A percentile compares a stretch with the other conserved stretches of the same genome.
These are phyloP conservation scores for Neoscytalidium dimidiatum DNA, from an alignment of 2,329 filamentous ascomycete species.

Conservation along the genomic window DNA sequence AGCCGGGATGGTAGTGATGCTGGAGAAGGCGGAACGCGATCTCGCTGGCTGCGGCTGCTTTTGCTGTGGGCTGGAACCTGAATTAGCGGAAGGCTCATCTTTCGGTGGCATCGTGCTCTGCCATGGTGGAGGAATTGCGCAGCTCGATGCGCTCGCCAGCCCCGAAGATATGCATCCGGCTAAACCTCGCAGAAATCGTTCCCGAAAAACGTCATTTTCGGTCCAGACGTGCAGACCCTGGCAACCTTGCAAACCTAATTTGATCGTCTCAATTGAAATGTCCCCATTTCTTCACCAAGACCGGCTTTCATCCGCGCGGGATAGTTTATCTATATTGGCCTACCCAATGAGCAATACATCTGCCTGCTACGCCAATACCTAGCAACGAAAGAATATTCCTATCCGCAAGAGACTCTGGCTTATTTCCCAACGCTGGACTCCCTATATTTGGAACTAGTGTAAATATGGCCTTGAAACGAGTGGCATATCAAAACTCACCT, in stretches of 20 bases:
- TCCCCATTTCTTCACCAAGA: neutral
- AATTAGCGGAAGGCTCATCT: conserved; percentile 1
- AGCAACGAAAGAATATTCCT: too few relatives aligned
- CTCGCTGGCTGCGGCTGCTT: neutral
- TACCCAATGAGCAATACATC: too few relatives aligned
- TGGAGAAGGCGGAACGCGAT: conserved; percentile 23
- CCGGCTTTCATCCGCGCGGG: too few relatives aligned
- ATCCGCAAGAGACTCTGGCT: too few relatives aligned
- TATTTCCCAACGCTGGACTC: too few relatives aligned
- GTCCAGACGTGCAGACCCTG: neutral
- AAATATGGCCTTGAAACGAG: neutral
- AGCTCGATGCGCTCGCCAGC: neutral
- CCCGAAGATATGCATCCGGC: neutral
- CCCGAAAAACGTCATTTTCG: neutral
- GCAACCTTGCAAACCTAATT: too few relatives aligned
- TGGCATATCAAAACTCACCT: too few relatives aligned
- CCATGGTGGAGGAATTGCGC: conserved; percentile 8
- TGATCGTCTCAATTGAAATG: too few relatives aligned
- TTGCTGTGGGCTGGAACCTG: neutral
- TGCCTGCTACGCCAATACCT: too few relatives aligned
- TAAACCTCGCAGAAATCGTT: conserved; percentile 3
- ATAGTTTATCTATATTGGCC: too few relatives aligned
- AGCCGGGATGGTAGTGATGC: conserved; percentile 60
- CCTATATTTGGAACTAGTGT: neutral
- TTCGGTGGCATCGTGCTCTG: conserved; percentile 7